Base-by-base conservation (phyloP, 73 alveolate species). In the Paramecium primaurelia region DNA sequence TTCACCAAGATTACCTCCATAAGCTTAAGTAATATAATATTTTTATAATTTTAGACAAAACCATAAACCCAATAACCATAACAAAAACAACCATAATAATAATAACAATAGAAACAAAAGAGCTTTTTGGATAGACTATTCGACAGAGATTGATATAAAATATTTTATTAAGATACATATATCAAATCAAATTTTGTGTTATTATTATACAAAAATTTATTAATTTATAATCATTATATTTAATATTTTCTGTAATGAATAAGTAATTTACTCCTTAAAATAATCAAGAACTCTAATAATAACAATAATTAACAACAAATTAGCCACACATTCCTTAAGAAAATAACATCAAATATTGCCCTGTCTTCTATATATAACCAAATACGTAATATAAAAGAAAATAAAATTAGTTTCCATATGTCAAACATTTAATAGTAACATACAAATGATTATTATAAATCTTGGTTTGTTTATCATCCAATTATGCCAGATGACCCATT, bases 61-160 rank as follows among this genome's bases (percentile, higher is more conserved):
- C 60, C 58, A 20, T 18, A 54, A 18, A 16, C 32, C 32, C 14
- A 54, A n/a, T 18, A n/a, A 22, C 69, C 69, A 54, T 18, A 54
- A 18, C 16, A 16, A 4, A 54, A 54, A 54, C 9, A 54, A 37
- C 16, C 28, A 54, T 54, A 73, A 34, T 2, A 11, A n/a, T 3
- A 28, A 40, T 37, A 60, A 60, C 20, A 73, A 44, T 36, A 73
- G 37, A 34, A 34, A 73, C 36, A n/a, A 32, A 73, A 73, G 87
- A 73, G 87, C 36, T 73, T 73, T 40, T 73, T 73, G 40, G 87
- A 73, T 68, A 73, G 87, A 73, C 37, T 73, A 40, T 73, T 73
- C 47, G 87, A 73, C 28, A 73, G 87, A 73, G 87, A 73, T 73
- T 64, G 84, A 64, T 32, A 64, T 64, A 6, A 51, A 64, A 64